Base-by-base conservation (phyloP, 2,329 filamentous ascomycete species). In the Ceratocystis cacaofunesta region DNA sequence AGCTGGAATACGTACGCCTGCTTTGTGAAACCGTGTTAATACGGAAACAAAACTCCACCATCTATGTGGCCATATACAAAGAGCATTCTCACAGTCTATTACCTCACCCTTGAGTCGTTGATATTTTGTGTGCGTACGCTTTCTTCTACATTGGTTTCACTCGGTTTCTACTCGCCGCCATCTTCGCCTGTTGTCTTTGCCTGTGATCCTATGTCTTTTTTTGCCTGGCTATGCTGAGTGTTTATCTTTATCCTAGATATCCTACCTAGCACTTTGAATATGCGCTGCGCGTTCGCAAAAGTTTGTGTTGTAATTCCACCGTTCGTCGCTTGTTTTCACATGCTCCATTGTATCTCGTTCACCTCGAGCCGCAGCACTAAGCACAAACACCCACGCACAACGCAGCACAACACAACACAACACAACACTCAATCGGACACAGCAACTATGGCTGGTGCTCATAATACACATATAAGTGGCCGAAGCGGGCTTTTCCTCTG, bases 131-230 rank as follows among this genome's bases (percentile, higher is more conserved):
- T 32, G 25, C 25, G 52, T 52, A 25, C 48, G 8, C 7, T 52
- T 52, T 28, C 48, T 58, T 58, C 5, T 58, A 58, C 32, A 58
- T 58, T 58, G 52, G 52, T 58, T 58, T 36, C 52, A 58, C 52
- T 19, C 2, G 2, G n/a, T 58, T 32, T 36, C 28, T 30, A n/a
- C 28, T 58, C 52, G 52, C 52, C 52, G 52, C 52, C 52, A 36
- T 58, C 17, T 19, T 58, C 52, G 52, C 52, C 52, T 58, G 25
- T 58, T 58, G 52, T 58, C 52, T 58, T 58, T 58, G 25, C 8
- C 6, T 19, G 52, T 30, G 19, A 58, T 58, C 12, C 32, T 32
- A 25, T 58, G 25, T 58, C n/a, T 50, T 22, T 50, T 7, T 50
- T 50, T 12, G 6, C 6, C 22, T 50, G 6, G n/a, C 17, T 12